Conservation (phyloP, 2,329 filamentous ascomycete genomes). For the Orbilia ellipsospora region DNA sequence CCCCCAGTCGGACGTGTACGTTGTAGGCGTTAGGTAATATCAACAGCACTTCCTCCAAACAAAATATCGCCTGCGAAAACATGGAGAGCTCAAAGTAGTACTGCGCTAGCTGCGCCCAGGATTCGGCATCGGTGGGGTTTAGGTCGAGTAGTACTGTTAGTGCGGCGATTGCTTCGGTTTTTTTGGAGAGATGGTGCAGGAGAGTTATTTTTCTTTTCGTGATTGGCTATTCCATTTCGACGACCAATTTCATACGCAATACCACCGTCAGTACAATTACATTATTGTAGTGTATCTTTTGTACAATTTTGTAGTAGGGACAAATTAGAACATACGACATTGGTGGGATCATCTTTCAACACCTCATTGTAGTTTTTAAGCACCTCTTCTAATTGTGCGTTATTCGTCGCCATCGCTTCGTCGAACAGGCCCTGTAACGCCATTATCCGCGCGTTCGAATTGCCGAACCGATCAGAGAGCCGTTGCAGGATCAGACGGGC, state of each 20-base stretch:
- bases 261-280: no score
- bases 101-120: constrained; percentile 91
- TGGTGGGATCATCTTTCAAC: constrained; percentile 77
- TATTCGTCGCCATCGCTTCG: constrained; percentile 79
- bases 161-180: constrained; percentile 77
- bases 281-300: background rate
- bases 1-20: constrained; percentile 77
- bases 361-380: constrained; percentile 82
- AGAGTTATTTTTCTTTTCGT: constrained; percentile 85
- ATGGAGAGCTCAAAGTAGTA: constrained; percentile 83
- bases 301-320: background rate
- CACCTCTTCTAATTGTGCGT: constrained; percentile 74
- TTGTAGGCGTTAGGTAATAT: constrained; percentile 95
- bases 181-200: constrained; percentile 77
- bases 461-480: constrained; percentile 82
- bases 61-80: constrained; percentile 84
- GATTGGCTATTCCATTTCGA: constrained; percentile 71
- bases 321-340: constrained; percentile 73
- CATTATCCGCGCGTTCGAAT: constrained; percentile 85
- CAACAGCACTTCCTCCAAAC: constrained; percentile 88
- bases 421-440: constrained; percentile 83
- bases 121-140: constrained; percentile 88
- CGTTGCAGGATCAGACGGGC: constrained; percentile 80
- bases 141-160: constrained; percentile 81
- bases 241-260: background rate